Base-by-base conservation (phyloP, 2,329 filamentous ascomycete genomes). In the Talaromyces verruculosus region DNA sequence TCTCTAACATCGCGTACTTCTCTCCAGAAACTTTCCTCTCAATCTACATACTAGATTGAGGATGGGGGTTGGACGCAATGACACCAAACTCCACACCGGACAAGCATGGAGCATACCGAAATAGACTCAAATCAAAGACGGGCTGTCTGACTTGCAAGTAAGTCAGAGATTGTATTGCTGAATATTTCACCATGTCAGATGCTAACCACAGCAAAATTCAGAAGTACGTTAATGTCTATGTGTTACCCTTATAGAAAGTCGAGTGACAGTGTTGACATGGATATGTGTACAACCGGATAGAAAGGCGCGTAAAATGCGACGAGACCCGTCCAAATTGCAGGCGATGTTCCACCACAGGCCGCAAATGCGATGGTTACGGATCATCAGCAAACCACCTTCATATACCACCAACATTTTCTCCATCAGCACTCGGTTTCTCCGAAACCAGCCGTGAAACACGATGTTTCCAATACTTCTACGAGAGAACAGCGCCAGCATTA, bases 321-420 rank as follows among this genome's bases (percentile, higher is more conserved):
- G 74, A 76, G 64, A 69, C 70, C 15, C 73, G 71, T 19, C 75
- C 75, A 2, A 65, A 57, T 33, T 76, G 74, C 65, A 61, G 59
- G 8, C 68, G 71, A 49, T 77, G 75, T 65, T 72, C 71, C 5
- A 72, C 71, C 39, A 77, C 75, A 22, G 74, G 75, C 28, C 71
- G 75, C 25, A 72, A 72, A 67, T 76, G 74, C 61, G 74, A 76
- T 61, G 74, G 75, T 39, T 76, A 76, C 64, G 63, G 28, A n/a
- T 15, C 19, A 17, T 7, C 47, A 17, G 8, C 47, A 30, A 28
- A 28, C 1, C 47, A 51, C 28, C 49, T 53, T 45, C 39, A 19
- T 17, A 19, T 35, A 19, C 37, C 49, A 19, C 25, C 49, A 22
- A 8, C 28, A 33, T 25, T 13, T 5, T 45, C 51, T 5, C 61